Conservation (phyloP, 2,329 filamentous ascomycete species). For the Orbilia quercus region DNA sequence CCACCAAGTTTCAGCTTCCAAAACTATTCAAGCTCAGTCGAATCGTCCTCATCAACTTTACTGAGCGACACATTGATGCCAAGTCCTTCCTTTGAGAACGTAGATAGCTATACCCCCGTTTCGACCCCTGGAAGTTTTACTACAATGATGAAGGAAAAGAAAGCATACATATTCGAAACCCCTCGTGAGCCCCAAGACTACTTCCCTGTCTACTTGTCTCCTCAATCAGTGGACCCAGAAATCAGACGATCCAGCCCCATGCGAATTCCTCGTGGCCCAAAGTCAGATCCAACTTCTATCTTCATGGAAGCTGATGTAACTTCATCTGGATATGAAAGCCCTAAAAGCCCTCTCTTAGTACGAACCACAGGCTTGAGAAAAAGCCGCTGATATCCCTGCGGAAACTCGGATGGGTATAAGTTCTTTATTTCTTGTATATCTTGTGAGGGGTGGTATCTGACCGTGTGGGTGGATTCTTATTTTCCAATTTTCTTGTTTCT, state of each 20-base stretch:
- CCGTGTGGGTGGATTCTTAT: too few relatives aligned
- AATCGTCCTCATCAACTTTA: constrained; percentile 25
- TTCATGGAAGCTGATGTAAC: constrained; percentile 25
- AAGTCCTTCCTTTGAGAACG: constrained; percentile 21
- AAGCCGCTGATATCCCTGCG: too few relatives aligned
- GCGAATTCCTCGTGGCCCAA: constrained; percentile 23
- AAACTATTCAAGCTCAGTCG: constrained; percentile 28
- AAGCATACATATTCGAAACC: constrained; percentile 36
- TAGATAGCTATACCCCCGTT: constrained; percentile 18
- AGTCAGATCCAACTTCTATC: constrained; percentile 15
- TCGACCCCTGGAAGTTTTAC: constrained; percentile 49
- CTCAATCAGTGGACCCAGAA: constrained; percentile 28
- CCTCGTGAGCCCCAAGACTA: constrained; percentile 36
- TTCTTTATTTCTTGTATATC: too few relatives aligned
- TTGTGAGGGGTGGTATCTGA: too few relatives aligned
- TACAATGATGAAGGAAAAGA: constrained; percentile 31
- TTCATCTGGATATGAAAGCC: background rate
- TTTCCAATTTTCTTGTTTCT: too few relatives aligned
- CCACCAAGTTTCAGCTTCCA: constrained; percentile 32
- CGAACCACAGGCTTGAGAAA: constrained; percentile 3
- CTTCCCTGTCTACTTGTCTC: constrained; percentile 28
- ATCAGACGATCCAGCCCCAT: constrained; percentile 26
- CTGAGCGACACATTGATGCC: constrained; percentile 12
- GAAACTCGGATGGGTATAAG: too few relatives aligned
- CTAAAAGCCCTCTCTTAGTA: background rate